Evolutionary conservation across 306 rosid genomes (phyloP), one percentile per base, ranked within the genome.

Genomic region (Casuarina glauca): DNA sequence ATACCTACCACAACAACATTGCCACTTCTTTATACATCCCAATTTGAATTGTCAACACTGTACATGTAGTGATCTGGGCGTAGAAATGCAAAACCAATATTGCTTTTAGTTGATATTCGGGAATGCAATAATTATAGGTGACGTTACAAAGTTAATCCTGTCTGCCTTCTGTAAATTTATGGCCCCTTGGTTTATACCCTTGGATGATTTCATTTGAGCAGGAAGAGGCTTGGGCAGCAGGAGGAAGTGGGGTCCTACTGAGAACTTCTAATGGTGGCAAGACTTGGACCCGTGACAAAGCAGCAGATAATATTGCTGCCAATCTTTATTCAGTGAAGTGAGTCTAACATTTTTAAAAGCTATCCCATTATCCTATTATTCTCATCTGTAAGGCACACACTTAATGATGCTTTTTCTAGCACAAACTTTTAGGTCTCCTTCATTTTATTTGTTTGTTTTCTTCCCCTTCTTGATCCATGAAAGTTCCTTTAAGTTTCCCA

Each of bases 211-310:
- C 9, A 10, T 42, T 26, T 17, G 45, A 62, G 68, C 89, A 91
- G 98, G 97, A 89, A 0, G 98, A 95, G 89, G 98, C 98, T 69
- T 95, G 98, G 98, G 98, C 97, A 62, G 98, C 98, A 19, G 98
- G 98, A 36, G 98, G 98, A 81, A 95, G 98, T 81, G 98, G 98
- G 66, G 46, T 95, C 76, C 88, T 95, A 61, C 81, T 95, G 85
- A 90, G 90, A 84, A 89, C 98, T 61, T 91, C 86, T 77, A 92
- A 95, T 74, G 97, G 98, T 79, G 98, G 98, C 79, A 91, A 87
- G 92, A 79, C 96, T 75, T 95, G 97, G 98, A 80, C 62, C 78
- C 98, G 96, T 26, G 97, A 95, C 87, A 95, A 95, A 88, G 97
- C 97, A 76, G 97, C 97, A 52, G 98, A 92, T 83, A 91, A 93